These are phyloP conservation scores for Exophiala viscosa DNA, from an alignment of 2,329 filamentous ascomycete genomes.

Conservation along the genomic window DNA sequence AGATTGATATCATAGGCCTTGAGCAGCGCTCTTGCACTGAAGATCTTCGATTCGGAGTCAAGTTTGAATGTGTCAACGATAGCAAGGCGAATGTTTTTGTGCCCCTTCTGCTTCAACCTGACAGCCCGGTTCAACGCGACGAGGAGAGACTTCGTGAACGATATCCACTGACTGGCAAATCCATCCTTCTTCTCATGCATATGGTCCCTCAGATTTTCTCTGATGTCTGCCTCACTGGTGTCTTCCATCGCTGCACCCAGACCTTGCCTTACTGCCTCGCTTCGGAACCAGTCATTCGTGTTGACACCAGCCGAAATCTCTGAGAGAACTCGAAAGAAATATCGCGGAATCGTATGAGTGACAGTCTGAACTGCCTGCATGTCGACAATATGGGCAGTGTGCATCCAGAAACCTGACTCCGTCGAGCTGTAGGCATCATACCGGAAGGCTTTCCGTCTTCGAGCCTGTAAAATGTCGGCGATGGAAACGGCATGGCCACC, in stretches of 20 bases:
- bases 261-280: not conserved
- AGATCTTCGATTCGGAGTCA: not conserved
- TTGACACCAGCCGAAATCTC: not conserved
- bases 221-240: constrained; percentile 2
- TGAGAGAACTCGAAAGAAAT: not conserved
- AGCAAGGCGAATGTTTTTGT: not conserved
- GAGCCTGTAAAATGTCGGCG: too few relatives aligned
- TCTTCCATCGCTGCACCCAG: not conserved
- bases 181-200: not conserved
- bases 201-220: not conserved
- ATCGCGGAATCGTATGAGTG: not conserved
- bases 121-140: not conserved
- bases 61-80: not conserved
- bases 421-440: too few relatives aligned
- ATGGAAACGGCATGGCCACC: too few relatives aligned
- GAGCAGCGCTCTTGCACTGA: not conserved
- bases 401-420: not conserved
- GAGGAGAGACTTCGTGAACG: constrained; percentile 3
- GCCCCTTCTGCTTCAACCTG: not conserved
- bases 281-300: not conserved
- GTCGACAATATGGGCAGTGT: not conserved
- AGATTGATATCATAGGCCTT: not conserved
- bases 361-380: not conserved
- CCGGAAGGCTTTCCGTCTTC: too few relatives aligned
- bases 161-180: constrained; percentile 8